Percentiles rank a stretch among this genome's conserved stretches.
Conservation (phyloP, 306 rosid species). For the Fragaria vesca region DNA sequence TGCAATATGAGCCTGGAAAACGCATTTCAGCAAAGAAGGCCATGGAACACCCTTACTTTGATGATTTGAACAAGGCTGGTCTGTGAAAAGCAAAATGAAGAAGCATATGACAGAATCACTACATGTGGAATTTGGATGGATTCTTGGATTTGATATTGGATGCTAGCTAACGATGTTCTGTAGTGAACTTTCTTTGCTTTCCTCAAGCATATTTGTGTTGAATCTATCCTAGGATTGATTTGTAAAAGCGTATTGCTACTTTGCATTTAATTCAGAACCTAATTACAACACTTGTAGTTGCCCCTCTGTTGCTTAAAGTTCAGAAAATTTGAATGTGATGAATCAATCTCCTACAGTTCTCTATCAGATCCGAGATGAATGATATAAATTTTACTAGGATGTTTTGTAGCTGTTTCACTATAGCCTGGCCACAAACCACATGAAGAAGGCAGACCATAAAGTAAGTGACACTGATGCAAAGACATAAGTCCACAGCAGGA, state of each 20-base stretch:
- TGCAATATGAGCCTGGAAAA: slow-evolving; percentile 67
- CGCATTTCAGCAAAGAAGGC: slow-evolving; percentile 92
- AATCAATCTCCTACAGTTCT: not conserved
- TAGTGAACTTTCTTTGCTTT: slow-evolving; percentile 26
- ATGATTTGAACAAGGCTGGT: slow-evolving; percentile 47
- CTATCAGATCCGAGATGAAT: not conserved
- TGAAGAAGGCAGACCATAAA: slow-evolving; percentile 68
- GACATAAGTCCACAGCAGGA: slow-evolving; percentile 63
- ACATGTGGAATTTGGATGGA: slow-evolving; percentile 10
- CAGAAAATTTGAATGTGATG: not conserved
- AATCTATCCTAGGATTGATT: not conserved
- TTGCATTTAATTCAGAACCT: not conserved
- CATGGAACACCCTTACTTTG: slow-evolving; percentile 87
- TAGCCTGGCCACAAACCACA: slow-evolving; percentile 56
- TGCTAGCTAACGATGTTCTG: not conserved
- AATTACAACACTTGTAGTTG: not conserved
- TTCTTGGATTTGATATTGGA: not conserved
- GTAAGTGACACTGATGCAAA: slow-evolving; percentile 71
- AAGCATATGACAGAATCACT: slow-evolving; percentile 2
- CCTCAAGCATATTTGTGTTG: slow-evolving; percentile 32
- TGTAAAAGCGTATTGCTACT: not conserved
- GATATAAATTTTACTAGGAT: not conserved
- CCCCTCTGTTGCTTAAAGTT: not conserved
- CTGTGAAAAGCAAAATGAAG: slow-evolving; percentile 27
- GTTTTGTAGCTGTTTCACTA: slow-evolving; percentile 4